A percentile compares a stretch with the other conserved stretches of the same genome.
These are phyloP conservation scores for Helotiales sp. DNA, from an alignment of 2,329 filamentous ascomycete species.

Conservation along the genomic window DNA sequence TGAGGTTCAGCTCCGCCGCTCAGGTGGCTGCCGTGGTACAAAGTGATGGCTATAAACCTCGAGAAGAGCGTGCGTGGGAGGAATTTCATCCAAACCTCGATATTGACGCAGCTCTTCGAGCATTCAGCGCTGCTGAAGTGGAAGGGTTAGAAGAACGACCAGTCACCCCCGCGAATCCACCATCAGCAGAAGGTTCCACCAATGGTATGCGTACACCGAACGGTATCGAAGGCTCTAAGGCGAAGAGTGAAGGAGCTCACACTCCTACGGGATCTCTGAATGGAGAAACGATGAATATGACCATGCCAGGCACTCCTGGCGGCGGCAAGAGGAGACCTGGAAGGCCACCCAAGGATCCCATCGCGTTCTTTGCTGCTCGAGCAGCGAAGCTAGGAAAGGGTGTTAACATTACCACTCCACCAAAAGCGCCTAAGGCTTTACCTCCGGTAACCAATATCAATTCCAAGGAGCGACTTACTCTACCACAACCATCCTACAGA, in stretches of 20 bases:
- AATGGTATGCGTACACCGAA: slow-evolving; percentile 24
- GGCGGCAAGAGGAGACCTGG: slow-evolving; percentile 59
- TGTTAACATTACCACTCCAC: slow-evolving; percentile 33
- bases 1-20: slow-evolving; percentile 45
- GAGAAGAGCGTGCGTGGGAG: slow-evolving; percentile 95
- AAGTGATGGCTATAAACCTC: slow-evolving; percentile 93
- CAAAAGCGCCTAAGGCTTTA: slow-evolving; percentile 64
- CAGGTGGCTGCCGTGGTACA: slow-evolving; percentile 87
- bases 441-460: slow-evolving; percentile 68
- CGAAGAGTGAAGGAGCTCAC: slow-evolving; percentile 28
- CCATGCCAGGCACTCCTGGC: slow-evolving; percentile 39
- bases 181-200: slow-evolving; percentile 39
- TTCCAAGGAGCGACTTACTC: slow-evolving; percentile 74
- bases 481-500: slow-evolving; percentile 74
- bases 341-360: slow-evolving; percentile 62
- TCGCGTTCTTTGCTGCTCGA: slow-evolving; percentile 50
- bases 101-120: slow-evolving; percentile 75
- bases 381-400: slow-evolving; percentile 31
- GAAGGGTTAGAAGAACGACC: slow-evolving; percentile 64
- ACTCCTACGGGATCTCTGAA: slow-evolving; percentile 26
- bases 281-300: slow-evolving; percentile 26
- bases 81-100: slow-evolving; percentile 96
- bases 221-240: slow-evolving; percentile 23
- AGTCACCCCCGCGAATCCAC: slow-evolving; percentile 40
- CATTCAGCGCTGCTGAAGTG: slow-evolving; percentile 81